Base-by-base conservation (phyloP, 805 yeast species). In the Nakazawaea laoshanensis region DNA sequence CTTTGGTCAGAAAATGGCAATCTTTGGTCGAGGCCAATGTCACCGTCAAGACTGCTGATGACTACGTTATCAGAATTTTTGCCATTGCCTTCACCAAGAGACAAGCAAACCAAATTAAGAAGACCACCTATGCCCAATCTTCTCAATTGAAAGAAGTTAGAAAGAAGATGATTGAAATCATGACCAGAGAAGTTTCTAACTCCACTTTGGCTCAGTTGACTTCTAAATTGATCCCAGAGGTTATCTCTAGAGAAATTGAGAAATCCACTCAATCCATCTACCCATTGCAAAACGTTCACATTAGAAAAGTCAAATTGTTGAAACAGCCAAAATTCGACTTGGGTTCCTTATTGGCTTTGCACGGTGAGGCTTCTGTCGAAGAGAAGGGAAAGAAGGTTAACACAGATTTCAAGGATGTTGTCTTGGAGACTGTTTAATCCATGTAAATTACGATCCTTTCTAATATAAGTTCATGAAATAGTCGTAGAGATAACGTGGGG, bases 1-100 rank as follows among this genome's bases (percentile, higher is more conserved):
- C 96, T 39, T 77, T 89, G 66, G 96, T 88, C 47, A 86, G 96
- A 79, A 88, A 89, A 71, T 89, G 96, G 96, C 97, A 88, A 76
- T 78, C 96, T 49, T 75, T 89, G 67, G 94, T 88, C 54, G 97
- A 88, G 77, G 94, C 95, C 60, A 85, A 86, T 65, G 96, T 88
- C 56, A 87, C 96, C 53, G 96, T 87, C 61, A 88, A 88, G 83
- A 88, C 97, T 59, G 63, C 95, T 49, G 96, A 88, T 63, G 97
- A 89, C 67, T 88, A 88, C 84, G 85, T 84, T 58, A 74, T 89
- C 64, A 86, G 97, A 72, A 76, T 88, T 52, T 88, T 88, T 67
- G 92, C 89, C 65, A 86, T 89, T 73, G 97, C 94, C 47, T 88
- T 88, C 94, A 89, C 97, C 74, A 87, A 82, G 80, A 85, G 95